Evolutionary conservation across 1,139 yeast genomes (phyloP), one percentile per base, ranked within the genome.

Genomic region (Saccharomycopsis phalli): DNA sequence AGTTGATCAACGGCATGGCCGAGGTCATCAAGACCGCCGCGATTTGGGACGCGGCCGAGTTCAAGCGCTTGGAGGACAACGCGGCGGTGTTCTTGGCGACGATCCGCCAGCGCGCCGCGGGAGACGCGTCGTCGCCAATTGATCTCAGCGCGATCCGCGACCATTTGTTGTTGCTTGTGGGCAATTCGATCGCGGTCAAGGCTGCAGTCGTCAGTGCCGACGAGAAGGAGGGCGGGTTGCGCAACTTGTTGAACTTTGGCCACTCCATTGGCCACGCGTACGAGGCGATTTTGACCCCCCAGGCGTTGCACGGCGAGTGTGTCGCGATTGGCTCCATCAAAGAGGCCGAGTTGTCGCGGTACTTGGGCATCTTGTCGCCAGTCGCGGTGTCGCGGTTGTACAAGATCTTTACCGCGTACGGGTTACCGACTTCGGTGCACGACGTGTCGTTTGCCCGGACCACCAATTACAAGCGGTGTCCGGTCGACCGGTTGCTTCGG

Each of bases 21-120:
- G 99, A 93, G 63, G 96, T 93, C 43, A 81, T 93, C 52, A 93
- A 91, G 65, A 93, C 98, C 8, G 98, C 97, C 7, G 96, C 97
- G 28, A 88, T 93, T 54, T 93, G 97, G 97, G 81, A 88, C 57
- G 95, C 83, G 51, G 67, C 59, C 0, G 97, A 91, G 58, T 93
- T 93, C 59, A 65, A 78, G 29, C 69, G 96, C 50, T 71, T 93
- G 47, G 99, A 93, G 60, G 62, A 68, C 27, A 76, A 87, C 56
- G 77, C 94, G 32, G 69, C 73, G 34, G 57, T 63, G 19, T 88
- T 91, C 56, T 68, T 84, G 45, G 65, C 71, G 19, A 80, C 80
- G 13, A 71, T 83, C 14, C 63, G 64, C 55, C 51, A 63, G 56
- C 63, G 78, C 46, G 54, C 58, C 8, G 51, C 55, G 1, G 56